Base-by-base conservation (phyloP, 768 basidiomycete genomes). In the Trametopsis cervina region DNA sequence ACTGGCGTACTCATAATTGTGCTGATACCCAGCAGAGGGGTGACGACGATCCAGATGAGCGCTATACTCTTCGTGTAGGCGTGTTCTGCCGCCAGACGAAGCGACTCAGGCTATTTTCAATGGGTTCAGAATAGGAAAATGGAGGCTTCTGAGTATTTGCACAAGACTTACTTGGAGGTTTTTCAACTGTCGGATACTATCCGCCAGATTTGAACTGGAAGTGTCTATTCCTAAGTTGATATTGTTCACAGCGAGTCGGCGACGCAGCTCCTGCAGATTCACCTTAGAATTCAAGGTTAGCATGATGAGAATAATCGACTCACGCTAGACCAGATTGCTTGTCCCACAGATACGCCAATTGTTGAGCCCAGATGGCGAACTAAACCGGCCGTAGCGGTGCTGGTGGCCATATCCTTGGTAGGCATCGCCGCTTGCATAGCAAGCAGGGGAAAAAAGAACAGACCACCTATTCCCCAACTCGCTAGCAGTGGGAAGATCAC, bases 371-470 rank as follows among this genome's bases (percentile, higher is more conserved):
- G 33, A 9, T 51, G 55, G 20, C 54, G 49, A 13, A 43, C 24
- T 15, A 75, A 59, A 0, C 60, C 50, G 29, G 67, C 60, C 15
- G 70, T 62, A 0, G 65, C 63, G 2, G 74, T 72, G 24, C 60
- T 64, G 1, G 69, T 70, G 4, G 71, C 70, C 68, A 71, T 72
- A 49, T 72, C 70, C 18, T 60, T 63, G 11, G 66, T n/a, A 20
- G 73, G 74, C 72, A 75, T 75, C 15, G 71, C 64, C 17, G 69
- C 66, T 44, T 75, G 73, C 7, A 74, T 39, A 20, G 56, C 67
- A 36, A 70, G 60, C 15, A 69, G 56, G 4, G 68, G 69, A 4
- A 57, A 61, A 52, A 66, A 67, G 58, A 68, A 69, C 44, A 70
- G 44, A 24, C 56, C 65, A 33, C 68, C 69, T 17, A 60, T 45